A percentile compares a stretch with the other conserved stretches of the same genome.
These are phyloP conservation scores for Trichosporon ovoides DNA, from an alignment of 1,284 basidiomycete species.

Conservation along the genomic window DNA sequence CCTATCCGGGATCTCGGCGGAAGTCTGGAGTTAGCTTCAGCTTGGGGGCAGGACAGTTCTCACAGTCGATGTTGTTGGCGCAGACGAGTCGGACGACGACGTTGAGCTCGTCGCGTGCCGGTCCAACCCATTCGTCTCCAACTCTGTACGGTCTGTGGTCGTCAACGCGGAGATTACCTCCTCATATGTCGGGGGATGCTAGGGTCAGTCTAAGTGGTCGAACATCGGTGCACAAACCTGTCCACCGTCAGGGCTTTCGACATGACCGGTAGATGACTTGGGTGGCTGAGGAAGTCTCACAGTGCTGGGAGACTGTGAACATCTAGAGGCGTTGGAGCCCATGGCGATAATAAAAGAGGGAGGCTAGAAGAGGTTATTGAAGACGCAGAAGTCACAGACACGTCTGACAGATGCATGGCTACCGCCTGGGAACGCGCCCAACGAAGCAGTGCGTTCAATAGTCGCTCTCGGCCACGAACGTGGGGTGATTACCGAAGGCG, in stretches of 20 bases:
- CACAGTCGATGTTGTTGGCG: not conserved
- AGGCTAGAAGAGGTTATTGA: too few species aligned
- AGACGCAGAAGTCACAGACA: too few species aligned
- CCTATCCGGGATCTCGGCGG: not conserved
- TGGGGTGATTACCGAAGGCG: too few species aligned
- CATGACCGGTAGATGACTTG: not conserved
- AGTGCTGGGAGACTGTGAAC: not conserved
- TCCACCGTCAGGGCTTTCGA: not conserved
- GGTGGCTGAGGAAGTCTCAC: not conserved
- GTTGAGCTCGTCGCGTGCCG: not conserved
- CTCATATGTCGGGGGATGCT: not conserved
- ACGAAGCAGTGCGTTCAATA: too few species aligned
- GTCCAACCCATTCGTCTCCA: not conserved
- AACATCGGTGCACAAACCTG: not conserved
- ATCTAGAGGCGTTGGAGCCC: not conserved
- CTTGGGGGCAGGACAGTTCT: not conserved
- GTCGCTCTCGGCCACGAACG: too few species aligned
- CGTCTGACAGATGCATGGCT: too few species aligned
- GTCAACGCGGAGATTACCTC: not conserved
- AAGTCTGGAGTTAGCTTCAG: not conserved
- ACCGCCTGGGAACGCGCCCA: too few species aligned
- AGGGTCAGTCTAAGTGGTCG: not conserved
- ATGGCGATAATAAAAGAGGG: too few species aligned
- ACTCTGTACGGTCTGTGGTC: not conserved
- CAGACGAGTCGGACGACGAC: not conserved